phyloP scores from a whole-genome alignment of 345 rosid species.

The Bruguiera parviflora region DNA sequence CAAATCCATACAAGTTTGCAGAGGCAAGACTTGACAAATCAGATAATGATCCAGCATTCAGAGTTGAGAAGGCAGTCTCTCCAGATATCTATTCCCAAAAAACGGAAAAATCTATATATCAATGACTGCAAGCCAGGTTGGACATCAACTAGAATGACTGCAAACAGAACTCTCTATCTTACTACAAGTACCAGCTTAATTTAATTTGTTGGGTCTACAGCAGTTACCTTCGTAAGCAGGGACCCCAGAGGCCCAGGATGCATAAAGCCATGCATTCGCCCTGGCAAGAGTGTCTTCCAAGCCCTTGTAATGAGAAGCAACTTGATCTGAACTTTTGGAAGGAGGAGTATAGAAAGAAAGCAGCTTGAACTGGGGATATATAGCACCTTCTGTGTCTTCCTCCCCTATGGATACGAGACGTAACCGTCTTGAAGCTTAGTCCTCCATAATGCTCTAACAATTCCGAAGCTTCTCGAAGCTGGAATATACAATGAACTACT shows the following conservation, averaged over 20 bases:
- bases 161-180: not conserved
- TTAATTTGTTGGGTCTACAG: not conserved
- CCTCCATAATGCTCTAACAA: conserved; percentile 61
- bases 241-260: conserved; percentile 77
- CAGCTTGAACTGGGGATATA: conserved; percentile 70
- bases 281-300: conserved; percentile 93
- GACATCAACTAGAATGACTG: not conserved
- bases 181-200: too few species aligned
- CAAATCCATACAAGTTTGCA: conserved; percentile 88
- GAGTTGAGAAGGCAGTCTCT: conserved; percentile 83
- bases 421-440: conserved; percentile 93
- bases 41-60: conserved; percentile 76
- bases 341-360: conserved; percentile 81
- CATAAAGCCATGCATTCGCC: conserved; percentile 82
- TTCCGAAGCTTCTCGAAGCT: conserved; percentile 75
- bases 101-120: not conserved
- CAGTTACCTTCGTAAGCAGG: conserved; percentile 78
- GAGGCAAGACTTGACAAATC: conserved; percentile 75
- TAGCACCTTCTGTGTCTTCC: conserved; percentile 58
- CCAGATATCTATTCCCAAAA: conserved; percentile 66
- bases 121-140: not conserved
- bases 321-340: conserved; percentile 80
- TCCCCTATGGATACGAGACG: conserved; percentile 84
- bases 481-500: conserved; percentile 9
- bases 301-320: conserved; percentile 76